A percentile compares a stretch with the other conserved stretches of the same genome.
Conservation (phyloP, 75 land plant genomes). For the Isoetes taiwanensis region DNA sequence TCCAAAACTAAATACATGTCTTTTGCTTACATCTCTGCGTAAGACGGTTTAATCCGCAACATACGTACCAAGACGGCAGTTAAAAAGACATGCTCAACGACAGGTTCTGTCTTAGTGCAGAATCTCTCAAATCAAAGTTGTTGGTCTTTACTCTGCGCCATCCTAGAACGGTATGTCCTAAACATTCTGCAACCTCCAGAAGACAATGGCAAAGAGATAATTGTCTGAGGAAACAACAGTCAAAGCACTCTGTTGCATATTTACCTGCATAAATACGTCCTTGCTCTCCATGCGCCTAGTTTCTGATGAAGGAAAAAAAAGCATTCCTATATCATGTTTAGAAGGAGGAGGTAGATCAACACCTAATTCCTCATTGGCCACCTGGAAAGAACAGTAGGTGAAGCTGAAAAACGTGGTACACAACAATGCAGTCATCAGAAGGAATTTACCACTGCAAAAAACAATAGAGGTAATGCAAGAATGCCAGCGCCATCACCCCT, state of each 20-base stretch:
- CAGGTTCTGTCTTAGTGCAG: slow-evolving; percentile 89
- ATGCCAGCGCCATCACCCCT: slow-evolving; percentile 99
- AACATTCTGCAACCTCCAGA: slow-evolving; percentile 76
- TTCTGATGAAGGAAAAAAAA: slow-evolving; percentile 70
- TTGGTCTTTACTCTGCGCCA: slow-evolving; percentile 87
- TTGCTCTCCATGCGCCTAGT: slow-evolving; percentile 73
- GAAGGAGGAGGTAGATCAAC: slow-evolving; percentile 63
- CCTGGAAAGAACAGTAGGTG: slow-evolving; percentile 26
- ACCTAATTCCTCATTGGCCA: slow-evolving; percentile 43
- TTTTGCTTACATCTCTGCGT: too few species aligned
- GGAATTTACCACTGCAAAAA: slow-evolving; percentile 43
- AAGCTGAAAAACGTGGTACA: neutral
- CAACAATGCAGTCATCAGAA: neutral
- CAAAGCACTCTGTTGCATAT: too few species aligned
- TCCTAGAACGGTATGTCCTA: slow-evolving; percentile 85
- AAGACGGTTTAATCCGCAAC: too few species aligned
- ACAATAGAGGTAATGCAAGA: slow-evolving; percentile 79
- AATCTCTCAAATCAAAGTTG: slow-evolving; percentile 68
- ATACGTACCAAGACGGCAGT: too few species aligned
- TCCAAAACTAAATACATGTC: too few species aligned
- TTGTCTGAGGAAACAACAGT: too few species aligned
- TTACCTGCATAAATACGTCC: slow-evolving; percentile 71
- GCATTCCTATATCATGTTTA: slow-evolving; percentile 94
- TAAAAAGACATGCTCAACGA: slow-evolving; percentile 91
- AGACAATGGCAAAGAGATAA: neutral